Evolutionary conservation across 2,329 filamentous ascomycete species (phyloP), one percentile per base, ranked within the genome.

Genomic region (Apiospora rasikravindrae): DNA sequence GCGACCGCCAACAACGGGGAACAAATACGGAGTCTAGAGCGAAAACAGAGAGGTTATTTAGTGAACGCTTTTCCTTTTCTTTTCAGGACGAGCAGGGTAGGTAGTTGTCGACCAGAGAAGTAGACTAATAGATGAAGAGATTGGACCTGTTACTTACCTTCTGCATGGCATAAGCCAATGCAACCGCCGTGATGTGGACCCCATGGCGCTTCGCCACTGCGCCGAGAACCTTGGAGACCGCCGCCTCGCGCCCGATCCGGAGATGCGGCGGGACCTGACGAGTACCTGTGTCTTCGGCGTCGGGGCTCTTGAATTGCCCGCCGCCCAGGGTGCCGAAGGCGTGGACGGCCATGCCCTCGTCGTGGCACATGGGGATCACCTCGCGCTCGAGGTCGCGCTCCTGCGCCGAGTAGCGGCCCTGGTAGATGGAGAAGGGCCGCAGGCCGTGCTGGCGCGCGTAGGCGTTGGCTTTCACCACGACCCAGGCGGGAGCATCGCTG

Each of bases 271-370:
- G 67, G 10, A 42, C 42, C 53, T 51, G n/a, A 29, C 76, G 83
- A 74, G 80, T 81, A 71, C 80, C 82, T 77, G 87, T 86, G 42
- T 83, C 84, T 0, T 69, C 47, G 5, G 75, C 71, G 81, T 80
- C 61, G 78, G 78, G 77, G 16, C 81, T 79, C 75, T 86, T 81
- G 77, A 87, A 85, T 70, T 81, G 80, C 68, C 87, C 87, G 81
- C 78, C 83, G 37, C 88, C 88, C 3, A 90, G 78, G 1, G 85
- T 87, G 70, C 87, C 89, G 88, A 88, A 93, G 0, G 90, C 89
- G 0, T 84, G 81, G 4, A 91, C 74, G 37, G 83, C 90, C 90
- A 86, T 84, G 70, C 83, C 83, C 44, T 82, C 82, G 42, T 80
- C 77, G 22, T 80, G 79, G 10, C 78, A 78, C 83, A 86, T 84